Percentiles rank a stretch among this genome's conserved stretches.
Evolutionary conservation across 1,284 basidiomycete species (phyloP).

Genomic region (Cystobasidium pallidum): DNA sequence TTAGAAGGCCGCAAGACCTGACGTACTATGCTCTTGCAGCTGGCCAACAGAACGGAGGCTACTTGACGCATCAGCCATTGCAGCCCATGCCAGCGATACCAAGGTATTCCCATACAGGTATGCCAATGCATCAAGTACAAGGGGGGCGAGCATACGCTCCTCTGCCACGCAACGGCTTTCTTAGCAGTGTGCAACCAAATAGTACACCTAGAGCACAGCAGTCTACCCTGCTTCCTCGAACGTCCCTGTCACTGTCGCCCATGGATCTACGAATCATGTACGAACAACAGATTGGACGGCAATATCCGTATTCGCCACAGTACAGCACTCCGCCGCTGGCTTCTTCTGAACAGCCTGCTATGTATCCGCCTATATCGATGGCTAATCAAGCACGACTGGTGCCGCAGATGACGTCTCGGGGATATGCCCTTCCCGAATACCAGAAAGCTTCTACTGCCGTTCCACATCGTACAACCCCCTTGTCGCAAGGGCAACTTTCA

Average conservation of each 20-base stretch:
- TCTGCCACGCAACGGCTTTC: background rate
- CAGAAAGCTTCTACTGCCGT: background rate
- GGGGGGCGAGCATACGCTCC: background rate
- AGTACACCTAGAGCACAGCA: background rate
- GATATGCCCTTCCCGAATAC: background rate
- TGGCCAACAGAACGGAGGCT: slow-evolving; percentile 37
- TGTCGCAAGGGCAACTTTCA: background rate
- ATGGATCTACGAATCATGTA: slow-evolving; percentile 2
- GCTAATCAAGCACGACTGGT: background rate
- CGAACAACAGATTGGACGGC: background rate
- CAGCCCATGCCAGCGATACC: background rate
- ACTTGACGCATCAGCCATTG: slow-evolving; percentile 30
- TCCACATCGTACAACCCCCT: background rate
- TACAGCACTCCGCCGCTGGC: background rate
- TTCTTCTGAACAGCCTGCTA: background rate
- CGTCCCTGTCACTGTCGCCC: slow-evolving; percentile 25
- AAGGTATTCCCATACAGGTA: background rate
- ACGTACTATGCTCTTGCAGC: slow-evolving; percentile 43
- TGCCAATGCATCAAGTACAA: slow-evolving; percentile 10
- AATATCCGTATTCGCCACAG: background rate
- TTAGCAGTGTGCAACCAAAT: background rate
- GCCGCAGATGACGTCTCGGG: background rate
- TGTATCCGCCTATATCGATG: background rate
- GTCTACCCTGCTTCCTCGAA: background rate
- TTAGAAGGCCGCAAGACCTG: slow-evolving; percentile 13